These are phyloP conservation scores for Sarocladium brachiariae DNA, from an alignment of 2,329 filamentous ascomycete genomes.

Conservation along the genomic window DNA sequence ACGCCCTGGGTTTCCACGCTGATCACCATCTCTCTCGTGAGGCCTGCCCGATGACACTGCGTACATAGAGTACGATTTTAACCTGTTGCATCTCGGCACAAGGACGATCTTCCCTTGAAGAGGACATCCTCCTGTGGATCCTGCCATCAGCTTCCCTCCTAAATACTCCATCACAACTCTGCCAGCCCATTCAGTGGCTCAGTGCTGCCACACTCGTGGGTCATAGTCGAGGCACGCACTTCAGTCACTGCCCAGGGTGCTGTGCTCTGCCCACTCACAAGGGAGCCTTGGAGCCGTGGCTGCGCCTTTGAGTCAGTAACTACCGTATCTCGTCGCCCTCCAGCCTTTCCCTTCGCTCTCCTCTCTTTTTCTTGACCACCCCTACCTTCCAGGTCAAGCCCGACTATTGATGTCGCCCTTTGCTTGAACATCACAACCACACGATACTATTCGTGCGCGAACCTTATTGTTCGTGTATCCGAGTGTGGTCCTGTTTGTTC, in stretches of 20 bases:
- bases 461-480: conserved; percentile 4
- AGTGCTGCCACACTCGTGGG: background rate
- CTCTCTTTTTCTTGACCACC: conserved; percentile 4
- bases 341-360: conserved; percentile 5
- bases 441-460: conserved; percentile 2
- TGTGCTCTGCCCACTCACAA: too few relatives aligned
- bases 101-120: conserved; percentile 3
- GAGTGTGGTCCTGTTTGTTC: conserved; percentile 8
- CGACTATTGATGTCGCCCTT: conserved; percentile 5
- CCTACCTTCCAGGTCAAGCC: background rate
- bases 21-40: conserved; percentile 3
- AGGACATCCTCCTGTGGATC: background rate
- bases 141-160: background rate
- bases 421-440: conserved; percentile 7
- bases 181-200: background rate
- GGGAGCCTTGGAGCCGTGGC: background rate
- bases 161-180: background rate
- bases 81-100: too few relatives aligned
- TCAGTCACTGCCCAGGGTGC: too few relatives aligned
- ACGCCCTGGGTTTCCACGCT: background rate
- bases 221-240: too few relatives aligned
- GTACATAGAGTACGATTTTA: background rate
- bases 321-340: background rate
- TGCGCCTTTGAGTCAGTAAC: background rate
- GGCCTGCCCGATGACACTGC: background rate